Base-by-base conservation (phyloP, 2,329 filamentous ascomycete genomes). In the Chaetomiaceae sp. region DNA sequence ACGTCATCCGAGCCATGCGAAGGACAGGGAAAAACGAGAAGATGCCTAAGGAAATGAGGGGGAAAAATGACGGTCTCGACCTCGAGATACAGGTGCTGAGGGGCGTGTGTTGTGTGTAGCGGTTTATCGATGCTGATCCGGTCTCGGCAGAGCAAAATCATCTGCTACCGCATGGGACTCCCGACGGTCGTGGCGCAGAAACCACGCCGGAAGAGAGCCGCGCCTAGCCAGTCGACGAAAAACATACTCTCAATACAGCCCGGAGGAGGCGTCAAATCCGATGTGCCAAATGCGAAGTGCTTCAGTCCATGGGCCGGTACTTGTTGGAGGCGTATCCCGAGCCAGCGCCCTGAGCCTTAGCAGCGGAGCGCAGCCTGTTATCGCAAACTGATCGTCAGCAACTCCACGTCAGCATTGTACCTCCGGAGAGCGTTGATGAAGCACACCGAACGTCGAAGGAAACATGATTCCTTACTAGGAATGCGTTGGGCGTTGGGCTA, bases 391-490 rank as follows among this genome's bases (percentile, higher is more conserved):
- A 81, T 75, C 67, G 84, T 87, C 83, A 88, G 83, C 84, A 80
- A n/a, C 79, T 74, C 78, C 43, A 78, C 79, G 79, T 83, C 80
- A 83, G 79, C 78, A 78, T 75, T 45, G 73, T 55, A 76, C 78
- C 77, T 86, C 80, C 74, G 81, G 78, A 78, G 77, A 87, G 83
- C 81, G 78, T 82, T 79, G 75, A 76, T 69, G 75, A 75, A n/a
- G 76, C 81, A 83, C 81, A 87, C 80, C 79, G 84, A 83, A 86
- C 83, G 22, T 83, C 81, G 83, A 82, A 85, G 81, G 83, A 84
- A 79, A 83, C 76, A 79, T 65, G 78, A 82, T 84, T 85, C 84
- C 86, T 91, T 90, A 88, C 85, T 83, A 86, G 80, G 81, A 85
- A 83, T 79, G 74, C 74, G n/a, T n/a, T n/a, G n/a, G n/a, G n/a